Evolutionary conservation across 23 red algal genomes (phyloP).

Genomic region (Gracilaria vermiculophylla): DNA sequence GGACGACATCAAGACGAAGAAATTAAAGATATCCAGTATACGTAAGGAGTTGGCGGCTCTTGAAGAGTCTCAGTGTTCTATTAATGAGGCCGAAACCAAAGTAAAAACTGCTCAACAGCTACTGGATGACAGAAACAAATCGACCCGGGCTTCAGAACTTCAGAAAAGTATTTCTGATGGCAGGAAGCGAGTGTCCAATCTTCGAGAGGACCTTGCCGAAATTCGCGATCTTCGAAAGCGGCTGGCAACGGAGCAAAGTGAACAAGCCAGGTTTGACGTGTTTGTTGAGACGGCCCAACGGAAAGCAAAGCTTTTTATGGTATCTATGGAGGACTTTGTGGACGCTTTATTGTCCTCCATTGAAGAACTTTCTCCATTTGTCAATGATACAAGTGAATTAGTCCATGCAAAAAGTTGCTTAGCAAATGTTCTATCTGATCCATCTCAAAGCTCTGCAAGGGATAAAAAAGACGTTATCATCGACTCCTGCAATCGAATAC

Average conservation of each 20-base stretch:
- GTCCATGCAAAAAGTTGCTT: neutral
- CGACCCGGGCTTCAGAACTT: neutral
- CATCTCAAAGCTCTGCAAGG: neutral
- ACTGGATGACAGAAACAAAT: conserved; percentile 18
- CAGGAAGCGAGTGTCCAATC: neutral
- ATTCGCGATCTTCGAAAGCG: neutral
- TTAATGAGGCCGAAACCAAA: conserved; percentile 27
- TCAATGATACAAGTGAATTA: neutral
- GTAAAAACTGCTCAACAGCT: conserved; percentile 10
- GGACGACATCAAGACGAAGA: conserved; percentile 23
- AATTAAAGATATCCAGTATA: neutral
- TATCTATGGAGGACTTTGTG: conserved; percentile 6
- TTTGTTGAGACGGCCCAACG: conserved; percentile 5
- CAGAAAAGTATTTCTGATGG: neutral
- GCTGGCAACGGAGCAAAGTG: conserved; percentile 23
- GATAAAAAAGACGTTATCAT: neutral
- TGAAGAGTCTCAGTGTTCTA: conserved; percentile 15
- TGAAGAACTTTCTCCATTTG: neutral
- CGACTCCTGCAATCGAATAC: conserved; percentile 3
- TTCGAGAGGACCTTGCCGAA: conserved; percentile 3
- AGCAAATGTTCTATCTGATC: neutral
- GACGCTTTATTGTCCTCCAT: conserved; percentile 20
- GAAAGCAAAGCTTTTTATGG: neutral
- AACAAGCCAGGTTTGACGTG: conserved; percentile 13
- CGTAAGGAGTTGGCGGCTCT: conserved; percentile 6